Percentiles rank a stretch among this genome's conserved stretches.
Evolutionary conservation across 257 asterid species (phyloP).

Genomic region (Penstemon davidsonii): DNA sequence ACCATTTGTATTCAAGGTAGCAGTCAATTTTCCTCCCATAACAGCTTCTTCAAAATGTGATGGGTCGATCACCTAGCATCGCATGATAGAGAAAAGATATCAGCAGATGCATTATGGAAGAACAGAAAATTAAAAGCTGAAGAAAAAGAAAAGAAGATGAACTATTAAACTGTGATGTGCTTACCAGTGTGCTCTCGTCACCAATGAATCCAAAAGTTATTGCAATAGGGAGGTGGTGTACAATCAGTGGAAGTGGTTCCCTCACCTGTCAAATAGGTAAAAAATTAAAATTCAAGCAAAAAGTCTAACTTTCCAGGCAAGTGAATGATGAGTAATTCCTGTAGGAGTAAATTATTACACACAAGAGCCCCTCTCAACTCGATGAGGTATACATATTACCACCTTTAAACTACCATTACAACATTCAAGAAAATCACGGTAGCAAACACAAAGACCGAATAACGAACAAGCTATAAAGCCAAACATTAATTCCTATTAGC

Average conservation of each 20-base stretch:
- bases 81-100: slow-evolving; percentile 18
- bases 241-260: slow-evolving; percentile 88
- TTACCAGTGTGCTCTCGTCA: slow-evolving; percentile 66
- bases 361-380: slow-evolving; percentile 1
- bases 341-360: slow-evolving; percentile 7
- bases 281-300: slow-evolving; percentile 22
- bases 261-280: slow-evolving; percentile 61
- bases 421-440: background rate
- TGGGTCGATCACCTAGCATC: slow-evolving; percentile 80
- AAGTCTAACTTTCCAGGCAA: slow-evolving; percentile 8
- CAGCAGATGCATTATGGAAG: slow-evolving; percentile 8
- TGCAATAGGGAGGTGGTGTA: slow-evolving; percentile 96
- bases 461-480: background rate
- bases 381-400: background rate
- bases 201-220: slow-evolving; percentile 90
- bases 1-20: slow-evolving; percentile 75
- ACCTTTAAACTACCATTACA: background rate
- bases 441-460: background rate
- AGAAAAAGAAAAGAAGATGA: background rate
- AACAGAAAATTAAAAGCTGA: background rate
- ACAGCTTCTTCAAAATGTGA: slow-evolving; percentile 88
- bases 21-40: slow-evolving; percentile 90
- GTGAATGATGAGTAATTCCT: background rate
- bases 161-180: slow-evolving; percentile 18
- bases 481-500: background rate